Percentiles rank a stretch among this genome's conserved stretches.
phyloP scores from a whole-genome alignment of 176 grass and related monocot genomes.

The Oryza glumipatula region DNA sequence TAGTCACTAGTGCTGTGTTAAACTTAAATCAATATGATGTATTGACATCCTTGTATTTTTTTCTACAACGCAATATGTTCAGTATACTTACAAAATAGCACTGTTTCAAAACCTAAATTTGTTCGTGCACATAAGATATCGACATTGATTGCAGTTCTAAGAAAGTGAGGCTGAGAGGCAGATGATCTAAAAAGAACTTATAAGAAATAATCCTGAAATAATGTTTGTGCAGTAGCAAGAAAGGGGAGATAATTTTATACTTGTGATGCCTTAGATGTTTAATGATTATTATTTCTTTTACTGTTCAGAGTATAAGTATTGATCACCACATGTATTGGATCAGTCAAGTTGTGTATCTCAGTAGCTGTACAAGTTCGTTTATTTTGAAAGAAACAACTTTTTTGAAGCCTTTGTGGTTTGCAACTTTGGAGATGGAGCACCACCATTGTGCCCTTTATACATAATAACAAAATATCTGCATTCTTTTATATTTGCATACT shows the following conservation, averaged over 20 bases:
- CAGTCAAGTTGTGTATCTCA: conserved; percentile 27
- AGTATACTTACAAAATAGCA: conserved; percentile 3
- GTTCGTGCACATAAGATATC: conserved; percentile 8
- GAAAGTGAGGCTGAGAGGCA: conserved; percentile 12
- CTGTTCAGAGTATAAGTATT: background rate
- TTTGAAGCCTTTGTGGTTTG: conserved; percentile 1
- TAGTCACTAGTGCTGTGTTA: background rate
- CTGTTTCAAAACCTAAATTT: conserved; percentile 20
- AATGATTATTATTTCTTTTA: conserved; percentile 4
- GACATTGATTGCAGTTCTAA: background rate
- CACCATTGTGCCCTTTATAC: conserved; percentile 16
- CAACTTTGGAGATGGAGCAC: background rate
- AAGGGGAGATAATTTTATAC: conserved; percentile 9
- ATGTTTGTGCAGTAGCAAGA: conserved; percentile 27
- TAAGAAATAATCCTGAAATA: conserved; percentile 34
- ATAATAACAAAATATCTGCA: conserved; percentile 19
- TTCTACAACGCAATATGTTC: background rate
- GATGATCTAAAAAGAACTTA: conserved; percentile 7
- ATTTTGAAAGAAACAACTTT: conserved; percentile 33
- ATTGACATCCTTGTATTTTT: background rate
- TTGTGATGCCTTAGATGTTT: conserved; percentile 36
- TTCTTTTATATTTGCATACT: conserved; percentile 6
- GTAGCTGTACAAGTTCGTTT: conserved; percentile 11
- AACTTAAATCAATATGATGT: background rate
- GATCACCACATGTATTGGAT: background rate